These are phyloP conservation scores for Albophoma yamanashiensis DNA, from an alignment of 2,329 filamentous ascomycete genomes.

Conservation along the genomic window DNA sequence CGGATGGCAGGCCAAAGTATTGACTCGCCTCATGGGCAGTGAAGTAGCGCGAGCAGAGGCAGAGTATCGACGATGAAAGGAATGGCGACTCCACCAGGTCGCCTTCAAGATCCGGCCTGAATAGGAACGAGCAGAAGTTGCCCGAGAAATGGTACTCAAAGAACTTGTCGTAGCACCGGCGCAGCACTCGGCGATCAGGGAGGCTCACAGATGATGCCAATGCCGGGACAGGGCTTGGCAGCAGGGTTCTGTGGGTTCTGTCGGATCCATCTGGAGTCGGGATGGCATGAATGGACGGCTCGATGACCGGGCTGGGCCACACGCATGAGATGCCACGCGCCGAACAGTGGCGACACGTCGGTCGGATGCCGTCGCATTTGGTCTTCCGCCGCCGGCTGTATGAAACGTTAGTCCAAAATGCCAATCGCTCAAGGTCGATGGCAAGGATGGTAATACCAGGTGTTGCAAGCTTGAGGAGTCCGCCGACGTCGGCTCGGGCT, in stretches of 20 bases:
- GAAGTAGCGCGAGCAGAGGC: slow-evolving; percentile 7
- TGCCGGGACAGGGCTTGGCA: background rate
- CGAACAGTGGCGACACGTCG: slow-evolving; percentile 1
- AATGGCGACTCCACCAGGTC: slow-evolving; percentile 4
- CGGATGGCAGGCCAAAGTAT: slow-evolving; percentile 1
- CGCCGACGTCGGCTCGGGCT: background rate
- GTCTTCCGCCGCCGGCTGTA: slow-evolving; percentile 5
- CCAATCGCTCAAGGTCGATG: background rate
- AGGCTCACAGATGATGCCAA: background rate
- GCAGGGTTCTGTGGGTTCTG: background rate
- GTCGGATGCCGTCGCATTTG: slow-evolving; percentile 3
- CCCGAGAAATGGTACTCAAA: slow-evolving; percentile 9
- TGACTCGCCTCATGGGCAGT: background rate
- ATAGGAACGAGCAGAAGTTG: slow-evolving; percentile 10
- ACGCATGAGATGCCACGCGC: background rate
- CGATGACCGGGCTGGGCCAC: background rate
- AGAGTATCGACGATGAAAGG: slow-evolving; percentile 4
- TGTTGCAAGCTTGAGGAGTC: slow-evolving; percentile 2
- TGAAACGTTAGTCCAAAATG: background rate
- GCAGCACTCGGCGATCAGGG: slow-evolving; percentile 1
- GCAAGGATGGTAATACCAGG: background rate
- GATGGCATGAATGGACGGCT: background rate
- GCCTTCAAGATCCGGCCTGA: slow-evolving; percentile 9
- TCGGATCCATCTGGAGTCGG: background rate
- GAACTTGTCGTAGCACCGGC: slow-evolving; percentile 4